Conservation (phyloP, 495 filamentous ascomycete genomes). For the Penicillium riverlandense region DNA sequence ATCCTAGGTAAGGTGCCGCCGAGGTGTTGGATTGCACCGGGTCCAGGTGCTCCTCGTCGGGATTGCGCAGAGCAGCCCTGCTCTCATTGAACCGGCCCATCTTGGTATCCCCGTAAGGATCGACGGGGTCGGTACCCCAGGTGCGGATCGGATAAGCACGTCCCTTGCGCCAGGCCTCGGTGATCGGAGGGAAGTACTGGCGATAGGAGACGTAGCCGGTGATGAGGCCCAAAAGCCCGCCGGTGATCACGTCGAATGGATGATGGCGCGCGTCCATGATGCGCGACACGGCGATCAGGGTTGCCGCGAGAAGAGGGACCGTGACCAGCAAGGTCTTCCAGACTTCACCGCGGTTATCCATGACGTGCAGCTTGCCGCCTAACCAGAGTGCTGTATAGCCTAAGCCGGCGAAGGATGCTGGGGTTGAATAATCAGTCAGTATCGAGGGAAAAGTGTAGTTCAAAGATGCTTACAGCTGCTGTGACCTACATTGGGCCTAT, state of each 20-base stretch:
- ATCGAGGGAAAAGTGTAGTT: constrained; percentile 1
- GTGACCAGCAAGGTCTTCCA: constrained; percentile 68
- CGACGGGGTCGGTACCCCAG: constrained; percentile 42
- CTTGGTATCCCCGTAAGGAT: constrained; percentile 12
- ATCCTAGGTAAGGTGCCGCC: constrained; percentile 3
- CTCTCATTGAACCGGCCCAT: constrained; percentile 13
- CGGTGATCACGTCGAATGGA: constrained; percentile 81
- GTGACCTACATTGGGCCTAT: constrained; percentile 32
- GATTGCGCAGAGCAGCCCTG: constrained; percentile 24
- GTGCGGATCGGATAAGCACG: constrained; percentile 55
- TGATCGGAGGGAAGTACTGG: constrained; percentile 52
- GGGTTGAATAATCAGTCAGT: background rate
- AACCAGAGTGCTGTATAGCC: constrained; percentile 68
- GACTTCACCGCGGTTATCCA: constrained; percentile 64
- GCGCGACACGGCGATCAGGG: constrained; percentile 47
- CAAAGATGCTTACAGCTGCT: constrained; percentile 43
- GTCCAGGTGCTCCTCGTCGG: constrained; percentile 24
- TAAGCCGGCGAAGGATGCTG: constrained; percentile 66
- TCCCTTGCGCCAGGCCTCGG: constrained; percentile 51
- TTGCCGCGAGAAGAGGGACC: constrained; percentile 48
- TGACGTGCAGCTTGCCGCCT: constrained; percentile 46
- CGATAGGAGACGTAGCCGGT: constrained; percentile 44
- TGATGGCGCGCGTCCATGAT: constrained; percentile 82
- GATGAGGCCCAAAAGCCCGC: constrained; percentile 55
- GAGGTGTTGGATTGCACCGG: background rate